Percentiles rank a stretch among this genome's conserved stretches.
Evolutionary conservation across 768 basidiomycete species (phyloP).

Genomic region (Phanerodontia chrysosporium): DNA sequence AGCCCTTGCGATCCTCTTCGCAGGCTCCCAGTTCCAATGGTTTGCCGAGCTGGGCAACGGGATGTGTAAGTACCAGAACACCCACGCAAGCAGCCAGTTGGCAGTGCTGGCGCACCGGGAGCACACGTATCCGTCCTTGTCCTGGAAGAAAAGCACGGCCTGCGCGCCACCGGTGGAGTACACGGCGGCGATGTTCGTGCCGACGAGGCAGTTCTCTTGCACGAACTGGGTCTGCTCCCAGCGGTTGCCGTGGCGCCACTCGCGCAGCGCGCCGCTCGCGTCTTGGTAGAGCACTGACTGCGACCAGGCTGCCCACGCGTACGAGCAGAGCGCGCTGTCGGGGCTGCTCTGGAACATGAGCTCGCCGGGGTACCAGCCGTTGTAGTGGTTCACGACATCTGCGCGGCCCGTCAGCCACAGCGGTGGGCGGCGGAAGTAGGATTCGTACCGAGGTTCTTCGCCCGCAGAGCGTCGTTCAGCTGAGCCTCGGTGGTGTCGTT

Average conservation of each 20-base stretch:
- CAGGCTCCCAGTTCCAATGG: not conserved
- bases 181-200: conserved; percentile 6
- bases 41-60: not conserved
- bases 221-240: not conserved
- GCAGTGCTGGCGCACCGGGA: not conserved
- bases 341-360: not conserved
- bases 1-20: not conserved
- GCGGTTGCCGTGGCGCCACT: not conserved
- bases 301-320: not conserved
- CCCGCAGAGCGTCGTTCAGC: not conserved
- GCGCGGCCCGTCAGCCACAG: not conserved
- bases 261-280: not conserved
- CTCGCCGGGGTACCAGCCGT: not conserved
- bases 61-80: no score
- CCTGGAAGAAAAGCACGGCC: not conserved
- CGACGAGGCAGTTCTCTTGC: not conserved
- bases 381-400: not conserved
- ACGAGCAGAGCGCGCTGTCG: conserved; percentile 2
- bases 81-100: no score
- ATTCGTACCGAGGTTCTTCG: not conserved
- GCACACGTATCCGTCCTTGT: not conserved
- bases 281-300: not conserved
- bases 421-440: not conserved
- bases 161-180: not conserved
- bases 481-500: not conserved